Base-by-base conservation (phyloP, 148 eudicot genomes). In the Chenopodium formosanum region DNA sequence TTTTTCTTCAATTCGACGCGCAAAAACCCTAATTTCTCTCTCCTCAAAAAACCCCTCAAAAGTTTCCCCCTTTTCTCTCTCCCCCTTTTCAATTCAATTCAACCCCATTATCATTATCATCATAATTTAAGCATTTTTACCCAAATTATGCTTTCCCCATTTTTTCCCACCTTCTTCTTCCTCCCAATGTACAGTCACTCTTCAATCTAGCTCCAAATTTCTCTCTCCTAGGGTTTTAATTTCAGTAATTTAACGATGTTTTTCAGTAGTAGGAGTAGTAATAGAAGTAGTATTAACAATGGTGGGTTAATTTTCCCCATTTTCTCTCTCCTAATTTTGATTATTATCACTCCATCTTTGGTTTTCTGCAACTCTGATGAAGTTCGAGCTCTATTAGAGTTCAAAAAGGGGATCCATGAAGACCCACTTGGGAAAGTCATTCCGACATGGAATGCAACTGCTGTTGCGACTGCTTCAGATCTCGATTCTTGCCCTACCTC, bases 371-470 rank as follows among this genome's bases (percentile, higher is more conserved):
- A 78, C 7, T 79, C 82, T 4, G 90, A 88, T 14, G 98, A 95
- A 78, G 71, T 95, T 71, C 88, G 89, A 29, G 89, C 98, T 32
- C 84, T 92, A 0, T 87, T 94, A 32, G 99, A 96, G 89, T 96
- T 96, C 92, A 89, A 72, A 31, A 96, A 96, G 73, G 99, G 99
- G 75, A 90, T 96, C 83, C 78, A 70, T 40, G 14, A 4, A 6
- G 99, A 96, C 85, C 99, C 98, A 2, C 44, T 70, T 2, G 73
- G 76, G 0, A 86, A 82, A 72, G 75, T 95, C 66, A 34, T 34
- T 62, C 22, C 31, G 16, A 34, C 98, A 0, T 96, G 99, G 99
- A 85, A 70, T 44, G 69, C 63, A 4, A 68, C 83, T 3, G 58
- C 84, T 14, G 77, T 79, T 0, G 65, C 83, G 1, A 64, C 81